A percentile compares a stretch with the other conserved stretches of the same genome.
phyloP scores from a whole-genome alignment of 495 filamentous ascomycete species.

The Podospora sp. region DNA sequence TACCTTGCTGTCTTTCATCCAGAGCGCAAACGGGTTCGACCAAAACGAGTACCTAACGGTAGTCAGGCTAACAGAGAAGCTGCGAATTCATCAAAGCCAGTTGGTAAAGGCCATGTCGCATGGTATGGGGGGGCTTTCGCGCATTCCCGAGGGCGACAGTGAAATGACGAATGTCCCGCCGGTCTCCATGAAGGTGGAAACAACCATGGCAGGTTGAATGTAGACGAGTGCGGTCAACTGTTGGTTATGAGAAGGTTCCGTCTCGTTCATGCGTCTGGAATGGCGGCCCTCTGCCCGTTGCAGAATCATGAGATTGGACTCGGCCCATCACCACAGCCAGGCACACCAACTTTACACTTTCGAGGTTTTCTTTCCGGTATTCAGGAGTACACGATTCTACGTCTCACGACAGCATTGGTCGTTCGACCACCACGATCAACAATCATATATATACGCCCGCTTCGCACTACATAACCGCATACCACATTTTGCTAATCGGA shows the following conservation, averaged over 20 bases:
- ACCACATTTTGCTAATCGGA: conserved; percentile 19
- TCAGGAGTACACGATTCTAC: conserved; percentile 21
- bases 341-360: conserved; percentile 8
- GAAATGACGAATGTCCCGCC: conserved; percentile 46
- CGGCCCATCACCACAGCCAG: background rate
- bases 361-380: conserved; percentile 4
- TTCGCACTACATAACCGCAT: conserved; percentile 26
- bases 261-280: background rate
- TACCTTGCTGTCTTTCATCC: conserved; percentile 81
- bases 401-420: conserved; percentile 22
- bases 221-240: background rate
- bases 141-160: conserved; percentile 64
- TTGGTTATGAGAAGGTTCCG: background rate
- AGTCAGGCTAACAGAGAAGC: conserved; percentile 82
- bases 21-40: conserved; percentile 69
- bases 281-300: background rate
- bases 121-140: conserved; percentile 66
- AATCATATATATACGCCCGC: conserved; percentile 24
- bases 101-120: conserved; percentile 52
- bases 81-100: conserved; percentile 68
- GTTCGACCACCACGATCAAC: background rate
- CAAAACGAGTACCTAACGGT: conserved; percentile 84
- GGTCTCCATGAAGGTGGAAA: conserved; percentile 23
- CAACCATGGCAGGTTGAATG: conserved; percentile 22
- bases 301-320: background rate